Percentiles rank a stretch among this genome's conserved stretches.
Evolutionary conservation across 163 green algal species (phyloP).

Genomic region (Prototheca cutis): DNA sequence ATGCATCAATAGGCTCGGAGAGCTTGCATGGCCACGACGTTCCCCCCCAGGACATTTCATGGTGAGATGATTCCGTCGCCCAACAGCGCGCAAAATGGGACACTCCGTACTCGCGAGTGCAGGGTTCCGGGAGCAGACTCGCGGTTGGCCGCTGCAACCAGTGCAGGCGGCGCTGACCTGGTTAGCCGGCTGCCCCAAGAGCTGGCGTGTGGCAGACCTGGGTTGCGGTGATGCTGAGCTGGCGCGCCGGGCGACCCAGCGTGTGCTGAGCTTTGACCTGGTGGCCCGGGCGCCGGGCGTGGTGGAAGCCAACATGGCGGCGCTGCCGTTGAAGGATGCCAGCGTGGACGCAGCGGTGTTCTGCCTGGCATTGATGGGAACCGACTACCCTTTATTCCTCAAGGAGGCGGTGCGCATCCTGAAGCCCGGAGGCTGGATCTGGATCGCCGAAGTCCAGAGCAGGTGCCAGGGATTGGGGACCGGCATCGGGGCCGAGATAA

Average conservation of each 20-base stretch:
- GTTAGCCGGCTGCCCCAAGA: constrained; percentile 28
- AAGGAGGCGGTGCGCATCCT: constrained; percentile 76
- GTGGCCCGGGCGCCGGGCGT: constrained; percentile 64
- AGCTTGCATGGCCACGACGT: too few species aligned
- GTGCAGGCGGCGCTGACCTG: constrained; percentile 72
- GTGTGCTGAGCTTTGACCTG: constrained; percentile 89
- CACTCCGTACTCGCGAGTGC: background rate
- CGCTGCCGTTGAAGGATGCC: constrained; percentile 46
- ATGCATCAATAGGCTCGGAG: too few species aligned
- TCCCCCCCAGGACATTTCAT: too few species aligned
- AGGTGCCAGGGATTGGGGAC: constrained; percentile 28
- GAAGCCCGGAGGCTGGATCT: constrained; percentile 58
- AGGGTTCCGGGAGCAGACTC: constrained; percentile 74
- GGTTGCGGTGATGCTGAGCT: constrained; percentile 90
- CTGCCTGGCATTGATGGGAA: constrained; percentile 92
- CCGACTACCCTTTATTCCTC: constrained; percentile 78
- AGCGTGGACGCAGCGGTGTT: constrained; percentile 77
- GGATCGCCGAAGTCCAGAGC: constrained; percentile 91
- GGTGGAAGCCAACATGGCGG: constrained; percentile 91
- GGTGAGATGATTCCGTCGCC: too few species aligned
- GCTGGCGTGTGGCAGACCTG: constrained; percentile 80
- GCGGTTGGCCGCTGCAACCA: constrained; percentile 76
- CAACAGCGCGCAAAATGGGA: background rate
- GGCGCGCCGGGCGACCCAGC: constrained; percentile 42
- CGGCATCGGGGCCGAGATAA: too few species aligned